These are phyloP conservation scores for Prinsepia uniflora DNA, from an alignment of 306 rosid species.

Conservation along the genomic window DNA sequence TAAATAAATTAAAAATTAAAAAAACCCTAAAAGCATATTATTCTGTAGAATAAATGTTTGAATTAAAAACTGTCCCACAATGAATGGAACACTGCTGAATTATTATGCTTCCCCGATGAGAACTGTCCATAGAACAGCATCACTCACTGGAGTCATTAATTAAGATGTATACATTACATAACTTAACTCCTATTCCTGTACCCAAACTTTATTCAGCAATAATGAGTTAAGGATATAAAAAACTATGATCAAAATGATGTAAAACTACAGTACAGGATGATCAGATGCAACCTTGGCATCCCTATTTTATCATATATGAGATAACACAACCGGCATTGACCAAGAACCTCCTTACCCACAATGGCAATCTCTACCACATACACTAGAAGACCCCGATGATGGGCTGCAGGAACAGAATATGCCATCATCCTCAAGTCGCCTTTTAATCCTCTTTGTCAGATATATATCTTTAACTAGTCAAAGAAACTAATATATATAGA, in stretches of 20 bases:
- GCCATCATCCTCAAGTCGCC: slow-evolving; percentile 80
- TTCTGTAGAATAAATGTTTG: neutral
- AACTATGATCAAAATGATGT: neutral
- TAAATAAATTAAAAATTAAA: neutral
- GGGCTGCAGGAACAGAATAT: slow-evolving; percentile 79
- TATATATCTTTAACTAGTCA: slow-evolving; percentile 70
- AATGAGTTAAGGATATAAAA: neutral
- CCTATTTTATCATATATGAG: neutral
- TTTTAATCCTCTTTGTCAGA: slow-evolving; percentile 70
- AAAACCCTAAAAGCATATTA: neutral
- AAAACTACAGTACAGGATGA: neutral
- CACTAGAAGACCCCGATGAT: slow-evolving; percentile 52
- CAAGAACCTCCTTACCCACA: slow-evolving; percentile 68
- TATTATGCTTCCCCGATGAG: neutral
- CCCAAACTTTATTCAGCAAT: neutral
- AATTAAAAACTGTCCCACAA: neutral
- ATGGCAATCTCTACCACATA: slow-evolving; percentile 86
- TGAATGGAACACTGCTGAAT: neutral
- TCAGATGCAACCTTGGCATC: neutral
- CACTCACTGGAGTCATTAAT: neutral
- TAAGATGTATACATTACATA: neutral
- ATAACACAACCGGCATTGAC: neutral
- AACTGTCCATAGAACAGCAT: slow-evolving; percentile 1
- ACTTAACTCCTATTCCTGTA: too few species aligned
- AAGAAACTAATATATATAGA: slow-evolving; percentile 6